Conservation (phyloP, 2,329 filamentous ascomycete species). For the Zasmidium angulare region DNA sequence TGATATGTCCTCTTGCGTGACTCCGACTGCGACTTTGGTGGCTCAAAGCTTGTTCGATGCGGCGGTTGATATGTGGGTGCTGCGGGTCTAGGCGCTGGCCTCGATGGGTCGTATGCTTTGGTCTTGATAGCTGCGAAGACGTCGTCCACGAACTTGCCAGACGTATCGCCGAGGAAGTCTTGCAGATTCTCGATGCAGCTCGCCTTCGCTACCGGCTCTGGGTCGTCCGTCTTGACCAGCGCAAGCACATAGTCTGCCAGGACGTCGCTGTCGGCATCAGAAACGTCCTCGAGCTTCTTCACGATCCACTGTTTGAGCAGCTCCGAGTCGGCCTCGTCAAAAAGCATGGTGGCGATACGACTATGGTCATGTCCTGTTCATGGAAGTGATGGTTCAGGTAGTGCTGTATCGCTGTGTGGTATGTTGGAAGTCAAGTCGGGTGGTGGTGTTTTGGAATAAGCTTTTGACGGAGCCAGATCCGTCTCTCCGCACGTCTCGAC, state of each 20-base stretch:
- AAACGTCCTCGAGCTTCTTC: slow-evolving; percentile 71
- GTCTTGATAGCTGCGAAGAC: slow-evolving; percentile 66
- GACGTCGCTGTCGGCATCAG: slow-evolving; percentile 77
- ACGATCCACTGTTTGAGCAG: slow-evolving; percentile 75
- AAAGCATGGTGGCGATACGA: slow-evolving; percentile 45
- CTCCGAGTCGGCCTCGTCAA: slow-evolving; percentile 54
- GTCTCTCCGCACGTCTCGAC: neutral
- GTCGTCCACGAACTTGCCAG: slow-evolving; percentile 66
- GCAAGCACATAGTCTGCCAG: slow-evolving; percentile 83
- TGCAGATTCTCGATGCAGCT: slow-evolving; percentile 71
- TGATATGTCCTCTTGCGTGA: slow-evolving; percentile 58
- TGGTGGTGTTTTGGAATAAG: too few species aligned
- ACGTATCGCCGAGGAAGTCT: slow-evolving; percentile 71
- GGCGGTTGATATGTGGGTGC: slow-evolving; percentile 17
- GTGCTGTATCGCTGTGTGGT: neutral
- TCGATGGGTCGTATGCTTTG: slow-evolving; percentile 44
- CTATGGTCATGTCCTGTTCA: neutral
- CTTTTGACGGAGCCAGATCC: neutral
- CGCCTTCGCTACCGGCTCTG: slow-evolving; percentile 61
- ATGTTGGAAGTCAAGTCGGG: neutral
- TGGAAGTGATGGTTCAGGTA: neutral
- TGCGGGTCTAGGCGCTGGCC: slow-evolving; percentile 17
- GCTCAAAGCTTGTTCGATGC: slow-evolving; percentile 24
- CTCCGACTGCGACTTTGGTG: slow-evolving; percentile 31
- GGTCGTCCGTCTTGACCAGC: slow-evolving; percentile 69